Percentiles rank a stretch among this genome's conserved stretches.
phyloP scores from a whole-genome alignment of 2,329 filamentous ascomycete genomes.

The Alternaria hordeiaustralica region DNA sequence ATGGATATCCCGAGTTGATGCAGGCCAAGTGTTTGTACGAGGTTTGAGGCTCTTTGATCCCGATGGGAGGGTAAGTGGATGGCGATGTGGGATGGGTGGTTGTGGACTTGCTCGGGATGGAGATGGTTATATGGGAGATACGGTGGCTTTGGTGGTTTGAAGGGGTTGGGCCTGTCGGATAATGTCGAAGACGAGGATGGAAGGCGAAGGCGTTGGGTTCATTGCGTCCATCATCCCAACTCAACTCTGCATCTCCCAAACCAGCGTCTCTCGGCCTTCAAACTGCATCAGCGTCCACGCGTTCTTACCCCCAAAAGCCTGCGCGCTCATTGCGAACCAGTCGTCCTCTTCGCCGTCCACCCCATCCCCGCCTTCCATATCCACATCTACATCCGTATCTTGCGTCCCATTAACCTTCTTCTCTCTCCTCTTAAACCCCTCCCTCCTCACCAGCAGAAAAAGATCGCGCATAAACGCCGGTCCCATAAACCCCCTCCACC shows the following conservation, averaged over 20 bases:
- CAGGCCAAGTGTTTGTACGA: not conserved
- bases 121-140: not conserved
- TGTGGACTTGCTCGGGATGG: not conserved
- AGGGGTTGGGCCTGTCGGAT: not conserved
- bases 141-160: not conserved
- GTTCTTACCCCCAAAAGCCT: constrained; percentile 35
- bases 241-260: constrained; percentile 41
- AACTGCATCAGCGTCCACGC: constrained; percentile 45
- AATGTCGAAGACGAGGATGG: not conserved
- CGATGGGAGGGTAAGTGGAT: not conserved
- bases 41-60: not conserved
- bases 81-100: not conserved
- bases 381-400: constrained; percentile 15
- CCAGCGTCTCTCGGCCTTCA: constrained; percentile 39
- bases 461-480: constrained; percentile 41
- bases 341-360: constrained; percentile 17
- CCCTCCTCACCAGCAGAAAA: constrained; percentile 32
- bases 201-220: not conserved
- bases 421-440: constrained; percentile 22
- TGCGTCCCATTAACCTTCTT: constrained; percentile 11
- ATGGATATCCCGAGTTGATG: not conserved
- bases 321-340: constrained; percentile 43
- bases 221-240: not conserved
- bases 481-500: constrained; percentile 55
- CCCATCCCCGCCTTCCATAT: constrained; percentile 7